phyloP scores from a whole-genome alignment of 2,329 filamentous ascomycete species.

The Curvularia spicifera region DNA sequence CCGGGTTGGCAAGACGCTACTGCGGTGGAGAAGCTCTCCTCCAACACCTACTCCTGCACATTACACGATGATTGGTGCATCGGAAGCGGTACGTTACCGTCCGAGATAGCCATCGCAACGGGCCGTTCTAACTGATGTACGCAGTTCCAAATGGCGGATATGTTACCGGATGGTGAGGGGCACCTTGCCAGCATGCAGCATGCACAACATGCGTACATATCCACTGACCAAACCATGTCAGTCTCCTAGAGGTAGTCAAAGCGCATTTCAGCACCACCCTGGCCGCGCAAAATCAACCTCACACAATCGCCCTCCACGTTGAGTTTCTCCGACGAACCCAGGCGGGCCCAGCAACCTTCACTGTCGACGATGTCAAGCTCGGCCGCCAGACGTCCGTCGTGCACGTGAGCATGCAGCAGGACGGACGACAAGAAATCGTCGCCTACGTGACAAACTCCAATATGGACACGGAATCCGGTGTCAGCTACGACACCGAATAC shows the following conservation, averaged over 20 bases:
- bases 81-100: slow-evolving; percentile 60
- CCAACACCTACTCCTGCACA: slow-evolving; percentile 64
- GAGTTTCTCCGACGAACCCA: slow-evolving; percentile 70
- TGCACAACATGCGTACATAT: not conserved
- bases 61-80: slow-evolving; percentile 69
- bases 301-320: slow-evolving; percentile 69
- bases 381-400: slow-evolving; percentile 68
- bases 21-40: slow-evolving; percentile 55
- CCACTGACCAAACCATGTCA: slow-evolving; percentile 5
- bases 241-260: slow-evolving; percentile 65
- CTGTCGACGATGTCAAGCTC: slow-evolving; percentile 68
- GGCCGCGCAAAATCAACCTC: slow-evolving; percentile 63
- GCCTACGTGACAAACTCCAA: slow-evolving; percentile 71
- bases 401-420: slow-evolving; percentile 66
- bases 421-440: slow-evolving; percentile 65
- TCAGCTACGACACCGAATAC: slow-evolving; percentile 63
- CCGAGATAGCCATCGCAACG: not conserved
- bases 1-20: slow-evolving; percentile 57
- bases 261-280: slow-evolving; percentile 66
- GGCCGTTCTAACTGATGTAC: slow-evolving; percentile 8
- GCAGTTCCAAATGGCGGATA: slow-evolving; percentile 75
- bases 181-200: not conserved
- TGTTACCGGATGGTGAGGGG: slow-evolving; percentile 59
- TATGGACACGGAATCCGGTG: slow-evolving; percentile 64
- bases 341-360: slow-evolving; percentile 62